Percentiles rank a stretch among this genome's conserved stretches.
Evolutionary conservation across 2,329 filamentous ascomycete genomes (phyloP).

Genomic region (Diaporthe capsici): DNA sequence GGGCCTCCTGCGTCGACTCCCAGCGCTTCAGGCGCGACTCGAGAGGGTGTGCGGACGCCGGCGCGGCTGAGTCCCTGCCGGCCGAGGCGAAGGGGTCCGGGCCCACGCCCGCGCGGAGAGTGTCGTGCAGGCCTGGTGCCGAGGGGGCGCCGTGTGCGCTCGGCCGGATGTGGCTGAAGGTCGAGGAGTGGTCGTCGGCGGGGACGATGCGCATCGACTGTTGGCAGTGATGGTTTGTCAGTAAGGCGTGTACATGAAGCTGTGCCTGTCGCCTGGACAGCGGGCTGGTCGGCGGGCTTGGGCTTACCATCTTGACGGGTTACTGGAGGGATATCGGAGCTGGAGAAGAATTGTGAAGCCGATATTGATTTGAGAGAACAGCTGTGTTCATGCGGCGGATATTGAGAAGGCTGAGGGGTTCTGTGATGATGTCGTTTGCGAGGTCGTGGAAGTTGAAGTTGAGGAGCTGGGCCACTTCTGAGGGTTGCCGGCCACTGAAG

Average conservation of each 20-base stretch:
- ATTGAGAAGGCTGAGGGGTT: background rate
- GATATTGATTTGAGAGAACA: background rate
- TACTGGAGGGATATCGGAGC: background rate
- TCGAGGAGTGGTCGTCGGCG: constrained; percentile 73
- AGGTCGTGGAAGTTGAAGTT: constrained; percentile 29
- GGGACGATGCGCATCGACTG: constrained; percentile 94
- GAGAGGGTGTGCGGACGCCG: constrained; percentile 87
- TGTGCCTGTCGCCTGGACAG: constrained; percentile 4
- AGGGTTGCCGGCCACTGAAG: constrained; percentile 20
- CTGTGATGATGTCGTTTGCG: constrained; percentile 17
- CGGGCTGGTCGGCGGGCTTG: background rate
- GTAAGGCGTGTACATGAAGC: constrained; percentile 36
- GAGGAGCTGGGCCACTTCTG: background rate
- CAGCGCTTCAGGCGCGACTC: constrained; percentile 91
- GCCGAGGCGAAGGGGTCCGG: constrained; percentile 67
- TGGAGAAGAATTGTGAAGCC: constrained; percentile 26
- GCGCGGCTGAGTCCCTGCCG: constrained; percentile 53
- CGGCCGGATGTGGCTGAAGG: constrained; percentile 72
- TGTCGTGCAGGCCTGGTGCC: constrained; percentile 93
- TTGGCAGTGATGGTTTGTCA: constrained; percentile 41
- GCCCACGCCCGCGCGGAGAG: constrained; percentile 86
- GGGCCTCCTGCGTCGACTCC: constrained; percentile 87
- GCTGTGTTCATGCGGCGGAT: background rate
- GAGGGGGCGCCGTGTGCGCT: constrained; percentile 83
- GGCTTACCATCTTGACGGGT: constrained; percentile 65